A percentile compares a stretch with the other conserved stretches of the same genome.
phyloP scores from a whole-genome alignment of 2,329 filamentous ascomycete genomes.

The Atkinsonella hypoxylon region DNA sequence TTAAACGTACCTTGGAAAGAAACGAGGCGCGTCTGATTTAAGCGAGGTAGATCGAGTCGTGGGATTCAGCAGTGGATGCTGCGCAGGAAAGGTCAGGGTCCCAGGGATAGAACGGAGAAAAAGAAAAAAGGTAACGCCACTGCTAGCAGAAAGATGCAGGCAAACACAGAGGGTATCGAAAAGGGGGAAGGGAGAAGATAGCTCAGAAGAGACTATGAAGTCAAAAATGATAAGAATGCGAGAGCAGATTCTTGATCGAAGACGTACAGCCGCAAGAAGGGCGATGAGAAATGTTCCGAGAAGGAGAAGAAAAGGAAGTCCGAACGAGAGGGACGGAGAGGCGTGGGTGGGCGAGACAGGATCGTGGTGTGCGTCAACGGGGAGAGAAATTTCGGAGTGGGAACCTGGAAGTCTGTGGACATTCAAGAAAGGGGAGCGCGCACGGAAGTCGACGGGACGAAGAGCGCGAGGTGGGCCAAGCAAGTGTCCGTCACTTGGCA shows the following conservation, averaged over 20 bases:
- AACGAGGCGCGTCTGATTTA: neutral
- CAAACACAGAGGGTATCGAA: slow-evolving; percentile 10
- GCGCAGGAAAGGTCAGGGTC: slow-evolving; percentile 4
- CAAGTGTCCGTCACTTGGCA: slow-evolving; percentile 5
- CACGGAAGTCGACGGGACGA: slow-evolving; percentile 8
- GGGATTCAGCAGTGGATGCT: neutral
- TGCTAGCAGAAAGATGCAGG: slow-evolving; percentile 8
- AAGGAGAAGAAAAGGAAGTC: slow-evolving; percentile 4
- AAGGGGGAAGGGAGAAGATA: slow-evolving; percentile 1
- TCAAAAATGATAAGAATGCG: neutral
- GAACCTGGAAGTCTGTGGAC: slow-evolving; percentile 5
- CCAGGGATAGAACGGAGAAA: neutral
- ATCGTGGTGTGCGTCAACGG: slow-evolving; percentile 8
- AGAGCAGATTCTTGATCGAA: neutral
- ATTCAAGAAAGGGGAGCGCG: slow-evolving; percentile 10
- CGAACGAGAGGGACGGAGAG: slow-evolving; percentile 6
- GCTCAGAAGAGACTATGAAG: slow-evolving; percentile 3
- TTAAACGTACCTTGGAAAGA: neutral
- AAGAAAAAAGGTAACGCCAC: slow-evolving; percentile 8
- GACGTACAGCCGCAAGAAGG: slow-evolving; percentile 2
- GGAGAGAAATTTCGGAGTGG: slow-evolving; percentile 12
- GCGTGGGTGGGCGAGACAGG: slow-evolving; percentile 10
- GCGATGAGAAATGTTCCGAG: neutral
- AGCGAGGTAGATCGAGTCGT: neutral
- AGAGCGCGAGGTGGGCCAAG: slow-evolving; percentile 6